Evolutionary conservation across 2,329 filamentous ascomycete species (phyloP).

Genomic region (Pezicula neosporulosa): DNA sequence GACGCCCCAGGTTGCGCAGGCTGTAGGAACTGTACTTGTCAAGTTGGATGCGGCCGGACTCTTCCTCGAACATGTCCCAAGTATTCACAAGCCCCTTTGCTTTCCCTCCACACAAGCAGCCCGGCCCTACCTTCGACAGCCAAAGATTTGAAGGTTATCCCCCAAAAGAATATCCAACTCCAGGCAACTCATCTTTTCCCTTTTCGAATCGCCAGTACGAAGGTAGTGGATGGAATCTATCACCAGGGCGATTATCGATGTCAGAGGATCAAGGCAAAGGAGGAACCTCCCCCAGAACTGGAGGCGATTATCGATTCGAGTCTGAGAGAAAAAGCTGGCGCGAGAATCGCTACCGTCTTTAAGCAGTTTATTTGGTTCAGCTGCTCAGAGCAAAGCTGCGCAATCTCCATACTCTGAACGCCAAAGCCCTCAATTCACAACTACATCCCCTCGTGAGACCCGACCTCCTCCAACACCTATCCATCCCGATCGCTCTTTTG

Average conservation of each 20-base stretch:
- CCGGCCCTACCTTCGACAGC: conserved; percentile 11
- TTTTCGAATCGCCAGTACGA: conserved; percentile 10
- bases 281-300: conserved; percentile 11
- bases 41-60: conserved; percentile 6
- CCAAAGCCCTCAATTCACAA: conserved; percentile 25
- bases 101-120: conserved; percentile 16
- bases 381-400: conserved; percentile 15
- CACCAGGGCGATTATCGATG: conserved; percentile 18
- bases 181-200: conserved; percentile 5
- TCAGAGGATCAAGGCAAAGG: conserved; percentile 12
- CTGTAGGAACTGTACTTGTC: conserved; percentile 9
- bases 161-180: conserved; percentile 10
- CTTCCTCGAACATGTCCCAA: conserved; percentile 23
- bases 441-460: conserved; percentile 21
- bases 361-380: conserved; percentile 27
- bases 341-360: conserved; percentile 29
- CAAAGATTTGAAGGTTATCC: conserved; percentile 12
- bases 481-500: conserved; percentile 20
- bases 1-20: conserved; percentile 10
- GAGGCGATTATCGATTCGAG: conserved; percentile 20
- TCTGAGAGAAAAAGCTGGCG: conserved; percentile 17
- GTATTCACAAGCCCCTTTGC: conserved; percentile 22
- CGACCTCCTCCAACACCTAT: conserved; percentile 20
- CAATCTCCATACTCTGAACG: conserved; percentile 26
- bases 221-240: conserved; percentile 12